Percentiles rank a stretch among this genome's conserved stretches.
Conservation (phyloP, 768 basidiomycete genomes). For the Strobilomyces echinocephalus region DNA sequence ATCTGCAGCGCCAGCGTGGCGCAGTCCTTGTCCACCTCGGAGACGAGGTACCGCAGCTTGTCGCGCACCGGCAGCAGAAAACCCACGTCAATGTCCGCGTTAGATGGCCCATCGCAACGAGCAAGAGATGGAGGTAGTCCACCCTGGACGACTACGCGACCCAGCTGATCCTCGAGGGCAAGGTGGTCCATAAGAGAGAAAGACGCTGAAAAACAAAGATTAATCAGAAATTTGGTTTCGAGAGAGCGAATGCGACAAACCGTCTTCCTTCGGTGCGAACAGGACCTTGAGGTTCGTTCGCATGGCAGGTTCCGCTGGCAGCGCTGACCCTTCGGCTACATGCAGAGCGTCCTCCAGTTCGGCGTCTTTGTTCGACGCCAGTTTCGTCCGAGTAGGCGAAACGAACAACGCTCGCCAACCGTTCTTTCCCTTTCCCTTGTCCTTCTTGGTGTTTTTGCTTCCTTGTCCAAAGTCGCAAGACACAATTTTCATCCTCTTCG, state of each 20-base stretch:
- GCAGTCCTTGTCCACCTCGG: constrained; percentile 86
- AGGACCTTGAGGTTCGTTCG: constrained; percentile 59
- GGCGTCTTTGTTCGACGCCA: constrained; percentile 92
- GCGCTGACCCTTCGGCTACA: neutral
- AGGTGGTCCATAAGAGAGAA: constrained; percentile 78
- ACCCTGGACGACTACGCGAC: constrained; percentile 98
- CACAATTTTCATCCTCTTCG: constrained; percentile 26
- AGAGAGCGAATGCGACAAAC: constrained; percentile 31
- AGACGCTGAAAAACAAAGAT: constrained; percentile 39
- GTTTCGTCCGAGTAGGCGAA: too few species aligned
- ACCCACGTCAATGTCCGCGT: constrained; percentile 74
- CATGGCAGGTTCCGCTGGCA: neutral
- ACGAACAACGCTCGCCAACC: too few species aligned
- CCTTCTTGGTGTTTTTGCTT: neutral
- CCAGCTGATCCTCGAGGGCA: constrained; percentile 93
- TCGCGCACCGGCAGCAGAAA: constrained; percentile 98
- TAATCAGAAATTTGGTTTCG: neutral
- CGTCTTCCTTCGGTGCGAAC: constrained; percentile 65
- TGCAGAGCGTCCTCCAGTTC: constrained; percentile 18
- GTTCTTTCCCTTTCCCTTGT: constrained; percentile 19
- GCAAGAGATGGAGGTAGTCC: constrained; percentile 94
- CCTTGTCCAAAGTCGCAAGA: neutral
- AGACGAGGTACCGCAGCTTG: constrained; percentile 90
- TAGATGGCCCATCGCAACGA: constrained; percentile 91
- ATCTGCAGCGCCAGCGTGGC: constrained; percentile 89